Base-by-base conservation (phyloP, 2,329 filamentous ascomycete genomes). In the Aureobasidium lini region DNA sequence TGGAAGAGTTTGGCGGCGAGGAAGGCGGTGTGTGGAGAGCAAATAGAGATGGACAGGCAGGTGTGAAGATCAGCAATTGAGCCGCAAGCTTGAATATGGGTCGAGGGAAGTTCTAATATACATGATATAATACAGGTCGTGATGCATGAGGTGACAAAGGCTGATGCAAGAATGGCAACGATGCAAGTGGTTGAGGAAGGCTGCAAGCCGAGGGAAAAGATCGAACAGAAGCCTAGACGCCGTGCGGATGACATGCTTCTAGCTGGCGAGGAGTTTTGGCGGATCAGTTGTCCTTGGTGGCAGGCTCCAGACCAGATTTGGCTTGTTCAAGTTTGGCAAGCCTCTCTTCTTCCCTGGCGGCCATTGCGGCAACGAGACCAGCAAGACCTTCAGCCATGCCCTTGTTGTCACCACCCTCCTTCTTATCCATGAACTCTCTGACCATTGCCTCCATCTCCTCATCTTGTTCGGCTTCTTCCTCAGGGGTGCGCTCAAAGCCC, bases 21-120 rank as follows among this genome's bases (percentile, higher is more conserved):
- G 86, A 88, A 63, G 89, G 86, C 15, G 79, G 81, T 6, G 81
- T 94, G 46, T 96, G 92, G 92, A 86, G 90, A 74, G 90, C 89
- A 62, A 96, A 96, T 75, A 76, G 86, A 64, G 91, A 95, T 73
- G 88, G 88, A 9, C 77, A 79, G 61, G 73, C 76, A 49, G 87
- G 84, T 6, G 76, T 79, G 46, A 77, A 72, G 65, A 71, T 81
- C 11, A 56, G 43, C 28, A 42, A 32, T 42, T 54, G 48, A 57
- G 54, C 32, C 16, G 36, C 10, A 6, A 28, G 15, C 31, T n/a
- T 42, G 34, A 5, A 8, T 10, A 34, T 36, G 16, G 28, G 32
- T 29, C 28, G 52, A 44, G 54, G 23, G 28, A 5, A 15, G 29
- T 32, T 7, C 31, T 56, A 40, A 31, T 48, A 23, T 57, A 57